phyloP scores from a whole-genome alignment of 129 eudicot genomes.

The Deinandra increscens region DNA sequence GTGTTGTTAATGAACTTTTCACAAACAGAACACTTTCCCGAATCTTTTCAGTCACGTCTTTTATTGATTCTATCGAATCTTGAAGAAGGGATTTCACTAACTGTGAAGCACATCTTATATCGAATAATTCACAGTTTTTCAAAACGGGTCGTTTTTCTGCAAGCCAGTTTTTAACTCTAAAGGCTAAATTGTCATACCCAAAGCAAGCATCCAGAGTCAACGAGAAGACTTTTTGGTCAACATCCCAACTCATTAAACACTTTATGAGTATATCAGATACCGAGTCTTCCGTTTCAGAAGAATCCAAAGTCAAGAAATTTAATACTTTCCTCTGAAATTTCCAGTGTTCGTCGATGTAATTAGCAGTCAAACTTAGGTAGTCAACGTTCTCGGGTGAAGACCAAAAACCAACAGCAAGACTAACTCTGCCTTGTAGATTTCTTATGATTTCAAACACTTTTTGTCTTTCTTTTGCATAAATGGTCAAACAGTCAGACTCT shows the following conservation, averaged over 20 bases:
- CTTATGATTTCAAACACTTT: conserved; percentile 53
- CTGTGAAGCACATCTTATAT: conserved; percentile 63
- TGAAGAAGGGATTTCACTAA: conserved; percentile 58
- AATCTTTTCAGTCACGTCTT: conserved; percentile 49
- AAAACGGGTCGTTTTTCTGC: conserved; percentile 78
- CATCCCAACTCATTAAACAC: conserved; percentile 76
- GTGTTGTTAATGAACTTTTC: conserved; percentile 52
- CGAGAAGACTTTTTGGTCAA: conserved; percentile 70
- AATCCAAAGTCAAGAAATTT: conserved; percentile 65
- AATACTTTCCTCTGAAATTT: conserved; percentile 63
- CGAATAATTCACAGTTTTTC: conserved; percentile 68
- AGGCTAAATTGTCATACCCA: conserved; percentile 49
- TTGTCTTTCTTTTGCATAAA: conserved; percentile 71
- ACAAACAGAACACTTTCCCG: conserved; percentile 68
- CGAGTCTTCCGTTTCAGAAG: conserved; percentile 67
- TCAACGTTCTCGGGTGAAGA: conserved; percentile 62
- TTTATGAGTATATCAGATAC: conserved; percentile 72
- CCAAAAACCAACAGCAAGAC: conserved; percentile 81
- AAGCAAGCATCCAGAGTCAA: conserved; percentile 79
- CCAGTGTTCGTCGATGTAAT: conserved; percentile 81
- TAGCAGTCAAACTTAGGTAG: conserved; percentile 67
- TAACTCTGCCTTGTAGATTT: conserved; percentile 64
- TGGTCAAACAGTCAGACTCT: conserved; percentile 71
- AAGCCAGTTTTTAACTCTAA: conserved; percentile 60
- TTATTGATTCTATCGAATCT: conserved; percentile 65